Evolutionary conservation across 2,329 filamentous ascomycete species (phyloP).

Genomic region (Camptophora hylomeconis): DNA sequence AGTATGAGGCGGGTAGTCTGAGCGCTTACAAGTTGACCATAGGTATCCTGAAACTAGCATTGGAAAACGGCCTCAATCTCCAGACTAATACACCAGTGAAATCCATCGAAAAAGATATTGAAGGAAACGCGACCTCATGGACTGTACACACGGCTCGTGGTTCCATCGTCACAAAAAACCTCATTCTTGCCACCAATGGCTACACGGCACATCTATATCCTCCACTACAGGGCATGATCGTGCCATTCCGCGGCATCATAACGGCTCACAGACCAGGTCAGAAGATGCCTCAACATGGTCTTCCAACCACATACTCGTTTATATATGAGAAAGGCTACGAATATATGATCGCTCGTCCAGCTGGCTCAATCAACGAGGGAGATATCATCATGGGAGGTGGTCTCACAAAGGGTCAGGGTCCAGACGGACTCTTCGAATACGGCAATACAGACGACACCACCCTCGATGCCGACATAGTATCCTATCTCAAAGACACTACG

Average conservation of each 20-base stretch:
- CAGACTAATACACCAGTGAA: constrained; percentile 22
- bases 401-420: constrained; percentile 10
- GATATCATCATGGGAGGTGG: constrained; percentile 23
- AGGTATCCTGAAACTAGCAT: constrained; percentile 33
- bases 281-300: constrained; percentile 15
- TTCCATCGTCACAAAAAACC: constrained; percentile 26
- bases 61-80: constrained; percentile 23
- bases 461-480: background rate
- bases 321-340: constrained; percentile 24
- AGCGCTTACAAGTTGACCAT: constrained; percentile 28
- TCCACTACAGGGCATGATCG: constrained; percentile 33
- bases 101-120: constrained; percentile 8
- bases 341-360: constrained; percentile 22
- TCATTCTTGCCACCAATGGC: constrained; percentile 42
- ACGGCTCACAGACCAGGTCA: constrained; percentile 28
- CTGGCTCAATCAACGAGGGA: constrained; percentile 17
- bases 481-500: constrained; percentile 18
- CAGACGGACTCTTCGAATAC: constrained; percentile 11
- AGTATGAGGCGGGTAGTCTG: constrained; percentile 33
- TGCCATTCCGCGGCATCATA: constrained; percentile 39
- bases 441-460: constrained; percentile 19
- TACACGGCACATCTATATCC: constrained; percentile 36
- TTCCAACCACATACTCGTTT: constrained; percentile 16
- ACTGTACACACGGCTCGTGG: constrained; percentile 33
- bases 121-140: constrained; percentile 7